Evolutionary conservation across 2,329 filamentous ascomycete genomes (phyloP).

Genomic region (Fusarium tanahbumbuense): DNA sequence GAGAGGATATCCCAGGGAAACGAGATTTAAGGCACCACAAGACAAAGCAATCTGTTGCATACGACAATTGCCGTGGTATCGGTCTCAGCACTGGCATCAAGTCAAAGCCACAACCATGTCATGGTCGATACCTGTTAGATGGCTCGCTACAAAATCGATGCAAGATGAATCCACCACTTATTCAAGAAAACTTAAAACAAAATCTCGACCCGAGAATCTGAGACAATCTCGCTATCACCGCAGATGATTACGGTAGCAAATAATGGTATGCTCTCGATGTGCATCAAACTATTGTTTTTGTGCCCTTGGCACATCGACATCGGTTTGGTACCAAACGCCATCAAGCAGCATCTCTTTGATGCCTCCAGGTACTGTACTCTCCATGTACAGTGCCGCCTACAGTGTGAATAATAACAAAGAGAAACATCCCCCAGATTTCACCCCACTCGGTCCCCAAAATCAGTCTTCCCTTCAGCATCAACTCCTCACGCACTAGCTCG

Average conservation of each 20-base stretch:
- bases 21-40: neutral
- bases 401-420: neutral
- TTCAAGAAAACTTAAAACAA: slow-evolving; percentile 16
- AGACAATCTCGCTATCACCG: slow-evolving; percentile 30
- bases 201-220: slow-evolving; percentile 10
- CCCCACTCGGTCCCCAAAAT: slow-evolving; percentile 25
- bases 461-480: slow-evolving; percentile 8
- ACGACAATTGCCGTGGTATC: neutral
- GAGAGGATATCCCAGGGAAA: slow-evolving; percentile 2
- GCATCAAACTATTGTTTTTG: slow-evolving; percentile 36
- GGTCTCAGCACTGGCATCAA: neutral
- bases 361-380: neutral
- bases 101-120: neutral
- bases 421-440: slow-evolving; percentile 28
- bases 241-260: neutral
- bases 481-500: slow-evolving; percentile 5
- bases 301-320: slow-evolving; percentile 11
- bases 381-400: neutral
- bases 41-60: slow-evolving; percentile 4
- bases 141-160: slow-evolving; percentile 34
- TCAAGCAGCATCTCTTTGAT: slow-evolving; percentile 1
- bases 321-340: slow-evolving; percentile 12
- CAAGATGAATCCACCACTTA: slow-evolving; percentile 26
- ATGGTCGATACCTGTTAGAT: neutral
- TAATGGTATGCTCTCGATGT: slow-evolving; percentile 15